Conservation (phyloP, 495 filamentous ascomycete genomes). For the Oleoguttula mirabilis region DNA sequence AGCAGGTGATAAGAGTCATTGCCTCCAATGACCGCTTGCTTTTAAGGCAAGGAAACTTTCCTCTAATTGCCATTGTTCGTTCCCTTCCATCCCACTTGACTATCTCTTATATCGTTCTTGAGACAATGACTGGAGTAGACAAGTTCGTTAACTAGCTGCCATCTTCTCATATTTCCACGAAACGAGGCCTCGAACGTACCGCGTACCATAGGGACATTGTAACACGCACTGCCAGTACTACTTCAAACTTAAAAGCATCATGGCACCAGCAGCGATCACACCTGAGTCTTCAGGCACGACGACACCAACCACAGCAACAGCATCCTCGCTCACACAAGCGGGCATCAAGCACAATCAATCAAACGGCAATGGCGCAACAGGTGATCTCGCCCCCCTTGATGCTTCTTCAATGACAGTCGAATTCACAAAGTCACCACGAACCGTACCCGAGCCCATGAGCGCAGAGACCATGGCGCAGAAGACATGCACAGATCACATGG, state of each 20-base stretch:
- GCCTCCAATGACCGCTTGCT: not conserved
- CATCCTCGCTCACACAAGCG: conserved; percentile 23
- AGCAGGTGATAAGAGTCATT: too few relatives aligned
- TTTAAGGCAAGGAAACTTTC: not conserved
- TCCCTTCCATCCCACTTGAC: too few relatives aligned
- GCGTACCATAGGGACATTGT: too few relatives aligned
- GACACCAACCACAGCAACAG: conserved; percentile 15
- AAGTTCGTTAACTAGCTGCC: conserved; percentile 6
- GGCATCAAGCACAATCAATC: conserved; percentile 24
- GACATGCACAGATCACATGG: conserved; percentile 78
- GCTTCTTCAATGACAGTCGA: conserved; percentile 60
- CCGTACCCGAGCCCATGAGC: conserved; percentile 49
- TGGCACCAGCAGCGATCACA: conserved; percentile 15
- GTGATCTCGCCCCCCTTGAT: conserved; percentile 43
- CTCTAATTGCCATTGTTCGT: too few relatives aligned
- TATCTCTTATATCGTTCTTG: too few relatives aligned
- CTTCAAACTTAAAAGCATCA: too few relatives aligned
- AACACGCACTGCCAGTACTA: too few relatives aligned
- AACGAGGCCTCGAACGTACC: not conserved
- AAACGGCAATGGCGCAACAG: conserved; percentile 8
- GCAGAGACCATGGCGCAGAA: conserved; percentile 32
- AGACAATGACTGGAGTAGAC: conserved; percentile 1
- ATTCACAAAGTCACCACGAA: conserved; percentile 50
- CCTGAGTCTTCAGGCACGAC: conserved; percentile 17
- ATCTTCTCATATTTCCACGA: not conserved